Conservation (phyloP, 108 stramenopile genomes). For the Nitzschia inconspicua region DNA sequence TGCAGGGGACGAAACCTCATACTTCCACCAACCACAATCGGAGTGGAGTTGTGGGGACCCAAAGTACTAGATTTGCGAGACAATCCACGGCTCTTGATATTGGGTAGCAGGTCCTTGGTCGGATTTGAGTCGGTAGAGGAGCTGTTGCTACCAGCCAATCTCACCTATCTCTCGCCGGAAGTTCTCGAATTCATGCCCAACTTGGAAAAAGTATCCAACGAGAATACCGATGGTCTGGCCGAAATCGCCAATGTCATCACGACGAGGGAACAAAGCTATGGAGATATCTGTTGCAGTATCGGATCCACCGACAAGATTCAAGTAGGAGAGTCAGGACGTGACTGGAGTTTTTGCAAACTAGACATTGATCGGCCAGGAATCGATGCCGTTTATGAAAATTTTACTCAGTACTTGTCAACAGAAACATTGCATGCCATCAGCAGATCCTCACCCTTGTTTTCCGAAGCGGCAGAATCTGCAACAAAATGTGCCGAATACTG, state of each 20-base stretch:
- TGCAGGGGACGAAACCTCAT: conserved; percentile 20
- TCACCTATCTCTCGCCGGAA: background rate
- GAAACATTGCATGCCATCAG: background rate
- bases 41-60: conserved; percentile 14
- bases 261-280: conserved; percentile 1
- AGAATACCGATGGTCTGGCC: background rate
- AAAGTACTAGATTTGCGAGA: conserved; percentile 13
- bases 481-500: conserved; percentile 19
- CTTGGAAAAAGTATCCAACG: background rate
- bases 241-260: background rate
- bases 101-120: conserved; percentile 10
- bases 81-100: conserved; percentile 8
- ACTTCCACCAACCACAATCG: conserved; percentile 15
- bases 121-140: conserved; percentile 13
- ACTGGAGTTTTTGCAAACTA: conserved; percentile 18
- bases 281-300: conserved; percentile 16
- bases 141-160: conserved; percentile 2
- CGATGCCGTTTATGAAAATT: conserved; percentile 25
- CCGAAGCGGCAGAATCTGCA: conserved; percentile 22
- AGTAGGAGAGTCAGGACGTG: background rate
- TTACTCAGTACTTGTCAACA: conserved; percentile 14
- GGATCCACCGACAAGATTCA: background rate
- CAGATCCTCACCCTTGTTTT: conserved; percentile 20
- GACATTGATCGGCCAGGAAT: conserved; percentile 8
- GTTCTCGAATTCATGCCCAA: background rate